Evolutionary conservation across 2,329 filamentous ascomycete genomes (phyloP).

Genomic region (Talaromyces albobiverticillius): DNA sequence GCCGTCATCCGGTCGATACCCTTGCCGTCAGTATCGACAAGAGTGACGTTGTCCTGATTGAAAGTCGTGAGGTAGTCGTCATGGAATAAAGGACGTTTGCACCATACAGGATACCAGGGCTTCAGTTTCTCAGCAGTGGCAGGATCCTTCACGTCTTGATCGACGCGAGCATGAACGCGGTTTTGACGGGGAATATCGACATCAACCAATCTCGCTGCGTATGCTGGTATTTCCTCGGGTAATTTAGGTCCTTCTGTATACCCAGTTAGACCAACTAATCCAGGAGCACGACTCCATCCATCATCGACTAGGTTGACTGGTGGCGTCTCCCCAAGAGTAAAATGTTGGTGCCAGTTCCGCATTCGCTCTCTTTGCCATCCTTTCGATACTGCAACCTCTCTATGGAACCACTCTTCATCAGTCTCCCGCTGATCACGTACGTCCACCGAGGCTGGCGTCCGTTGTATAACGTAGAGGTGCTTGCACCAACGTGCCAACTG

Average conservation of each 20-base stretch:
- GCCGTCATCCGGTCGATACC: constrained; percentile 12
- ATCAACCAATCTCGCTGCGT: constrained; percentile 41
- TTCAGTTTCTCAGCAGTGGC: constrained; percentile 52
- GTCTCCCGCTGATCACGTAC: constrained; percentile 14
- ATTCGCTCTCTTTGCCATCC: constrained; percentile 1
- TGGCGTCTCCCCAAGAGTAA: not conserved
- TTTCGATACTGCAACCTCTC: not conserved
- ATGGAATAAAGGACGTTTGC: constrained; percentile 57
- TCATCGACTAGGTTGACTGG: not conserved
- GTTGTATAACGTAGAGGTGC: constrained; percentile 31
- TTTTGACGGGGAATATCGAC: constrained; percentile 20
- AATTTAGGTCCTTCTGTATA: not conserved
- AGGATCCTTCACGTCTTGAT: constrained; percentile 48
- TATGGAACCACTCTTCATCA: not conserved
- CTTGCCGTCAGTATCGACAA: constrained; percentile 25
- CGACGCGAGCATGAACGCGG: constrained; percentile 38
- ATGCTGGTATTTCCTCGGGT: constrained; percentile 19
- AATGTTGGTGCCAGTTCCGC: not conserved
- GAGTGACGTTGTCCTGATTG: constrained; percentile 29
- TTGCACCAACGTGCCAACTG: constrained; percentile 36
- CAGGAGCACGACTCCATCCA: not conserved
- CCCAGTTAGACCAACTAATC: not conserved
- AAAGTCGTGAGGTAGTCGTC: constrained; percentile 30
- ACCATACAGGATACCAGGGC: constrained; percentile 58
- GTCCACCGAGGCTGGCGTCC: constrained; percentile 35